Base-by-base conservation (phyloP, 768 basidiomycete genomes). In the Albatrellus ellisii region DNA sequence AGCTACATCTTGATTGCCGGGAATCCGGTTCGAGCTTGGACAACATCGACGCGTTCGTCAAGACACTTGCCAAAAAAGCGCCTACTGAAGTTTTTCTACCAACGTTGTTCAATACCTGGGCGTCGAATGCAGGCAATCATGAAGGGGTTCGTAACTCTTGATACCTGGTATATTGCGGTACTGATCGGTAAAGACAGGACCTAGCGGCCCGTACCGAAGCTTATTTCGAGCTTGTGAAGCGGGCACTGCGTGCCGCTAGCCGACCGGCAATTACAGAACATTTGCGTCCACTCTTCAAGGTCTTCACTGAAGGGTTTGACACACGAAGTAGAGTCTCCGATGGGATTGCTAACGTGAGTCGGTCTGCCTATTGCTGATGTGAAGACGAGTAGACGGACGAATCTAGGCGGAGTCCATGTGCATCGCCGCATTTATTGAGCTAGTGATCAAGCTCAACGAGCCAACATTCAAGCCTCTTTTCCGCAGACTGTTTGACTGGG, bases 401-500 rank as follows among this genome's bases (percentile, higher is more conserved):
- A n/a, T n/a, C 2, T 44, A 84, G 79, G 65, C 69, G n/a, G 72
- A 78, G 57, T 50, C 56, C 6, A 56, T 59, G 32, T 62, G 75
- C 8, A 74, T 86, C 43, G 57, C 70, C 1, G 80, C 91, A 0
- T 97, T 95, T 70, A 69, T 80, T 9, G 87, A 94, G 58, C 65
- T 97, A 7, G 85, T 91, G 9, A 75, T 88, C 41, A 97, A 97
- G 60, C 67, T 99, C 41, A 95, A 92, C 54, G 95, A 98, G 52
- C 75, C 76, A 0, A 72, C 81, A 0, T 98, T 99, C 76, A 73
- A 77, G 47, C 91, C 94, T 1, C 64, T 97, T 12, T 94, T 97
- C 72, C 77, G 90, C 42, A 78, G 79, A 41, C 59, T 92, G 44
- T 90, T 87, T 53, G 95, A 99, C 56, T 99, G 95, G 95, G 90